Percentiles rank a stretch among this genome's conserved stretches.
phyloP scores from a whole-genome alignment of 768 basidiomycete species.

The Lactarius sanguifluus region DNA sequence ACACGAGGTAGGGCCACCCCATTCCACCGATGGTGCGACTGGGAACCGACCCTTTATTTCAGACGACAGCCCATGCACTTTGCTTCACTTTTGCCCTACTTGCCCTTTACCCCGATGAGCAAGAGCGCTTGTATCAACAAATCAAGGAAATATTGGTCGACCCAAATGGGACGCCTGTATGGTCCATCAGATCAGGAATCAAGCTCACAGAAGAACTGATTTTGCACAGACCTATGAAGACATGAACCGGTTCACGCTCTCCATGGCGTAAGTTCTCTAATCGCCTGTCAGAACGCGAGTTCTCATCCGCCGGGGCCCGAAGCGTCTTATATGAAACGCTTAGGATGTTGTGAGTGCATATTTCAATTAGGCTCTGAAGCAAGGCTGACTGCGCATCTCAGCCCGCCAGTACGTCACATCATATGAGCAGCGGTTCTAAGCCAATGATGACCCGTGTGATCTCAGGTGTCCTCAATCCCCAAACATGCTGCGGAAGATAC shows the following conservation, averaged over 20 bases:
- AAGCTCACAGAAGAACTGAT: background rate
- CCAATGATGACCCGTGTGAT: conserved; percentile 12
- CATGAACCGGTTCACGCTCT: conserved; percentile 27
- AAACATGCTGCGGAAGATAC: conserved; percentile 51
- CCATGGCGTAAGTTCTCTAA: conserved; percentile 25
- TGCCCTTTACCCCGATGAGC: conserved; percentile 44
- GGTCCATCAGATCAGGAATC: background rate
- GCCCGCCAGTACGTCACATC: conserved; percentile 14
- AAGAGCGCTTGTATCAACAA: conserved; percentile 41
- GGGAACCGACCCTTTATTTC: background rate
- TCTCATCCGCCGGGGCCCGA: background rate
- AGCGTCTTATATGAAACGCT: conserved; percentile 55
- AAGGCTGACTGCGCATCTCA: background rate
- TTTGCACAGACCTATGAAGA: conserved; percentile 31
- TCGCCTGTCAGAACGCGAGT: background rate
- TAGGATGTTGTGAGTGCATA: conserved; percentile 39
- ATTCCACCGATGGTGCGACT: too few relatives aligned
- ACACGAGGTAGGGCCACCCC: conserved; percentile 32
- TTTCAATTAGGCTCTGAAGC: background rate
- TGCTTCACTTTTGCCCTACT: conserved; percentile 43
- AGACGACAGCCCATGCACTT: conserved; percentile 43
- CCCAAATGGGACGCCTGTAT: conserved; percentile 30
- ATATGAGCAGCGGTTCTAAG: background rate
- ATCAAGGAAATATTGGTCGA: conserved; percentile 38
- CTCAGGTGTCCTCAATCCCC: conserved; percentile 46